Percentiles rank a stretch among this genome's conserved stretches.
Conservation (phyloP, 2,329 filamentous ascomycete species). For the Colletotrichum lini region DNA sequence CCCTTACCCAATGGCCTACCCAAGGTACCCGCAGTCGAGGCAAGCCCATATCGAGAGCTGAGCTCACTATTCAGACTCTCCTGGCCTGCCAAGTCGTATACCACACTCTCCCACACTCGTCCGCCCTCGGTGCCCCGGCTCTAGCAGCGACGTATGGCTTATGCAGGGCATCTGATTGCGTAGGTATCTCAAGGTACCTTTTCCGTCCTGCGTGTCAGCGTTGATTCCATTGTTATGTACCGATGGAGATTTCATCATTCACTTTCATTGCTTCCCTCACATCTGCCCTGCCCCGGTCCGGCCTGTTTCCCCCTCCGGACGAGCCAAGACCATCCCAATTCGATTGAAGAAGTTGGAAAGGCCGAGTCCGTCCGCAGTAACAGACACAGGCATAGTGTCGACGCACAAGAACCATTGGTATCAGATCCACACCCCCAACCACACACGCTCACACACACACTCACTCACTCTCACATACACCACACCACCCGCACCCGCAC, state of each 20-base stretch:
- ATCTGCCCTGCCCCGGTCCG: neutral
- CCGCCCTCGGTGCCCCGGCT: neutral
- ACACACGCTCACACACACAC: slow-evolving; percentile 1
- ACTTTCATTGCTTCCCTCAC: neutral
- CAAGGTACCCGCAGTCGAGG: neutral
- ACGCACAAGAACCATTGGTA: slow-evolving; percentile 24
- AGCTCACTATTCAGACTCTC: neutral
- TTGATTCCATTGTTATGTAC: too few relatives aligned
- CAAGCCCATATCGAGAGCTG: neutral
- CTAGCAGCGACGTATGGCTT: neutral
- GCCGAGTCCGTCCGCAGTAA: slow-evolving; percentile 32
- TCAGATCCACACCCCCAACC: slow-evolving; percentile 27
- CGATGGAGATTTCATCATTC: neutral
- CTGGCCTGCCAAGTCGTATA: neutral
- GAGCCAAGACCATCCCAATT: slow-evolving; percentile 20
- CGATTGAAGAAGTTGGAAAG: slow-evolving; percentile 17
- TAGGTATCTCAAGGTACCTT: neutral
- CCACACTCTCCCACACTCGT: neutral
- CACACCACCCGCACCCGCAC: slow-evolving; percentile 16
- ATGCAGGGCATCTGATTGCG: neutral
- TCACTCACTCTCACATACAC: slow-evolving; percentile 8
- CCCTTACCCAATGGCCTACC: neutral
- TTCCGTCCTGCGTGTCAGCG: neutral
- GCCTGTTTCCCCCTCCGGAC: slow-evolving; percentile 28
- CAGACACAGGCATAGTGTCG: neutral